Evolutionary conservation across 768 basidiomycete genomes (phyloP), one percentile per base, ranked within the genome.

Genomic region (Tylopilus rubrobrunneus): DNA sequence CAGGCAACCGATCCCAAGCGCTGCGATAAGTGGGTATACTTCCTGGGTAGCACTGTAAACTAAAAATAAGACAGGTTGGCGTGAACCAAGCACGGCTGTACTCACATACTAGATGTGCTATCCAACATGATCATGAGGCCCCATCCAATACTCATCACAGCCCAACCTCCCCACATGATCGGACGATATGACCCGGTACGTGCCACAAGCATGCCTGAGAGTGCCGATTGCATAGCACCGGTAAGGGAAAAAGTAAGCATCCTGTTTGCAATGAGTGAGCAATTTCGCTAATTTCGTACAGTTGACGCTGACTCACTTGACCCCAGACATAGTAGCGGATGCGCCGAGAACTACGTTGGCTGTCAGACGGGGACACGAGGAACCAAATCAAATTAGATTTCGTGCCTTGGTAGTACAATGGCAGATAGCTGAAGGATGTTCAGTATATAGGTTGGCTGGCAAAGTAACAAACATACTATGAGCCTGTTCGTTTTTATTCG

Each of bases 341-440:
- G 71, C 66, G 5, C 76, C 76, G 17, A 74, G 69, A 7, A 72
- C 67, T 65, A 36, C 42, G 9, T 4, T 12, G 8, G 7, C 11
- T 46, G n/a, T 54, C 39, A 59, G 42, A 19, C 17, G 6, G 48
- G 15, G 23, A 4, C 1, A 33, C 15, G 27, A 31, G 10, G 12
- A 19, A 25, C n/a, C 0, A 21, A 23, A 41, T 45, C 29, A 19
- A 52, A 27, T 19, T 21, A 23, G 50, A 23, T 19, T 21, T 8
- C 47, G 33, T 52, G 31, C 67, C 68, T 57, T 76, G 76, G 49
- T 71, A 77, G 55, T 74, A 76, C 48, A 76, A 57, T 5, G 76
- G 75, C 34, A 76, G 48, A 48, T 76, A 75, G 51, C 67, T 70
- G 27, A 27, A 37, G 14, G 48, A 10, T 27, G 6, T 37, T 68